These are phyloP conservation scores for Thalassiosira hispida DNA, from an alignment of 352 stramenopile genomes.

Conservation along the genomic window DNA sequence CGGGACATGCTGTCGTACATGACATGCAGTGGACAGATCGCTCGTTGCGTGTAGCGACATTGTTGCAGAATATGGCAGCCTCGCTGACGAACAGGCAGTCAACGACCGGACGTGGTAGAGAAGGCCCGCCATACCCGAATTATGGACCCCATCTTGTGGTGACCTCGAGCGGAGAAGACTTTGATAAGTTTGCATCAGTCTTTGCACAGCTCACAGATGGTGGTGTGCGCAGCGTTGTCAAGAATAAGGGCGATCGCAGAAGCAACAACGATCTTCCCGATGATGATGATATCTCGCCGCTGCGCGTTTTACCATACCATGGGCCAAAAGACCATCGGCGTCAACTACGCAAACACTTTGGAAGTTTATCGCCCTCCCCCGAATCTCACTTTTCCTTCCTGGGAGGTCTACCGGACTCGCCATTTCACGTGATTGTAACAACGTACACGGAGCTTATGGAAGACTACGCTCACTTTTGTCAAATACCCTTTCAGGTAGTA, in stretches of 20 bases:
- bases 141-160: conserved; percentile 81
- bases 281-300: conserved; percentile 17
- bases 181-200: conserved; percentile 66
- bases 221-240: conserved; percentile 24
- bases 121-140: conserved; percentile 31
- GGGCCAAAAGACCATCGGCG: conserved; percentile 51
- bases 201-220: conserved; percentile 66
- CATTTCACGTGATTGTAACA: conserved; percentile 79
- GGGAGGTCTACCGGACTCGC: conserved; percentile 60
- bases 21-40: conserved; percentile 73
- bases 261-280: conserved; percentile 13
- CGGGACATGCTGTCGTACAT: conserved; percentile 75
- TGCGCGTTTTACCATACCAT: conserved; percentile 68
- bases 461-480: conserved; percentile 82
- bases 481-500: conserved; percentile 75
- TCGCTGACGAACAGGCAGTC: neutral
- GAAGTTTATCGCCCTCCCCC: conserved; percentile 48
- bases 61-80: conserved; percentile 61
- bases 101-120: too few relatives aligned
- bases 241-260: neutral
- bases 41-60: conserved; percentile 59
- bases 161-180: conserved; percentile 67
- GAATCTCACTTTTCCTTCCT: conserved; percentile 75
- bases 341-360: conserved; percentile 71
- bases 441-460: conserved; percentile 74